Evolutionary conservation across 345 rosid species (phyloP), one percentile per base, ranked within the genome.

Genomic region (Sisymbrium altissimum): DNA sequence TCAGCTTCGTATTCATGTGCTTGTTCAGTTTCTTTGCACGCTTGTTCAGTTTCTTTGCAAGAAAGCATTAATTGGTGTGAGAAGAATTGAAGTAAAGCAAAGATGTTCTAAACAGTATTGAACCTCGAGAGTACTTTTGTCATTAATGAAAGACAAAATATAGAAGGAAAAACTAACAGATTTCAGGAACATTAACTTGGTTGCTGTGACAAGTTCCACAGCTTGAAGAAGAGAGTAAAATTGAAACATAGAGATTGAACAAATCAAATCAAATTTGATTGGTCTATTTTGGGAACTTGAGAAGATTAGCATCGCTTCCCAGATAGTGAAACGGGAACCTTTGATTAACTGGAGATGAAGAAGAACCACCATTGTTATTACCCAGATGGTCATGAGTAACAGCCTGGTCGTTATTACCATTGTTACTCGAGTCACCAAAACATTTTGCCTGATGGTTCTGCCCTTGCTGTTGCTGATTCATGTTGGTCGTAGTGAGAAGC

Each of bases 301-400:
- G 66, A 71, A 84, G 63, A 74, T 84, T 83, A 27, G 77, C 56
- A 17, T 86, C 85, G 49, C 74, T 82, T 70, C 88, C 90, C 66
- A 87, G 78, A 73, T 83, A 84, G 9, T 83, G 90, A 73, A 89
- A 86, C 7, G 96, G 87, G 74, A 88, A 88, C 75, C 83, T 88
- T 32, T 80, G 84, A 45, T 75, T 59, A 41, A 43, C 82, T 15
- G 82, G 75, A 70, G 76, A 56, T 35, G 77, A 78, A 57, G 76
- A 74, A 64, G 75, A 36, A 68, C 55, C 69, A 25, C 73, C 88
- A 68, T 69, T 39, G 73, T 67, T 73, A 6, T 68, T 69, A 81
- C 58, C 82, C 46, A 78, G 0, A 57, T 63, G 75, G 6, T 72
- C 66, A 55, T 70, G 76, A 46, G 74, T 75, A 60, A 58, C 67